These are phyloP conservation scores for Isatis tinctoria DNA, from an alignment of 345 rosid genomes.

Conservation along the genomic window DNA sequence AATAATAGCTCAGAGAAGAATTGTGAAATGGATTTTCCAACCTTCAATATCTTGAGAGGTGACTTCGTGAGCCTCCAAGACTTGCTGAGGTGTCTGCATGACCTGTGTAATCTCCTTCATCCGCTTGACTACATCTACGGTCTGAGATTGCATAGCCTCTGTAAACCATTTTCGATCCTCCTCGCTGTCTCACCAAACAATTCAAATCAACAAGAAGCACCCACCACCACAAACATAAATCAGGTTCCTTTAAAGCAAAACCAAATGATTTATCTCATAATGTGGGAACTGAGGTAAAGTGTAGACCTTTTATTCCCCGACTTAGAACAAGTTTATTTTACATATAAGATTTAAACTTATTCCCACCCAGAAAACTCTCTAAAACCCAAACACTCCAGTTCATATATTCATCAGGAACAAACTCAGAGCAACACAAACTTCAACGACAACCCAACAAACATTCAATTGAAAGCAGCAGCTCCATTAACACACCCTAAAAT, in stretches of 20 bases:
- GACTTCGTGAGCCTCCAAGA: constrained; percentile 72
- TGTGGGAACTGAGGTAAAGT: not conserved
- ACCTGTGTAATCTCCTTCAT: constrained; percentile 90
- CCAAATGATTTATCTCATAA: not conserved
- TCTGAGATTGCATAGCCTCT: constrained; percentile 91
- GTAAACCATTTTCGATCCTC: constrained; percentile 89
- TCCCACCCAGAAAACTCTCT: not conserved
- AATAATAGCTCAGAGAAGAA: not conserved
- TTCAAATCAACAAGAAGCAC: not conserved
- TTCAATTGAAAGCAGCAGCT: not conserved
- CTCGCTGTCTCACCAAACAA: constrained; percentile 43
- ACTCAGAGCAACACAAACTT: not conserved
- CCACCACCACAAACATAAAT: not conserved
- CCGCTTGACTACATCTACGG: constrained; percentile 65
- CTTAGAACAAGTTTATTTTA: not conserved
- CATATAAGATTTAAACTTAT: not conserved
- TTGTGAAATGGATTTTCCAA: not conserved
- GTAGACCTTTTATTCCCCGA: not conserved
- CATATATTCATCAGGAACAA: not conserved
- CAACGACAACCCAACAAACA: not conserved
- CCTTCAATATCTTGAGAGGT: constrained; percentile 68
- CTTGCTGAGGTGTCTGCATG: constrained; percentile 67
- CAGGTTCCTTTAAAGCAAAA: not conserved
- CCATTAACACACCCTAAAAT: not conserved
- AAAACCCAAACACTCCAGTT: not conserved